These are phyloP conservation scores for Luzula sylvatica DNA, from an alignment of 176 grass and related monocot genomes.

Conservation along the genomic window DNA sequence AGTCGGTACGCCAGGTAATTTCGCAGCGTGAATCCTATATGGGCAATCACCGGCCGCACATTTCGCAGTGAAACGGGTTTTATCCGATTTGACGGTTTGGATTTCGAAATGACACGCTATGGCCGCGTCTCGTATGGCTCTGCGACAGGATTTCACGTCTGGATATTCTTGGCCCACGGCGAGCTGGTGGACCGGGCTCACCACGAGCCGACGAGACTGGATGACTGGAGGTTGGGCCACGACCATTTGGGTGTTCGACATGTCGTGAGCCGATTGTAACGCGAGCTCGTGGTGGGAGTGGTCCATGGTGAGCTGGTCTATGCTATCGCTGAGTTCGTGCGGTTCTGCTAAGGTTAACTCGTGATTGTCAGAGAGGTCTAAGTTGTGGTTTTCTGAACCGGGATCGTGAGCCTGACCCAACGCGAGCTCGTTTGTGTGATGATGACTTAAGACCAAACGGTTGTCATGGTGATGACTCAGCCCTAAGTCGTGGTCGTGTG, in stretches of 20 bases:
- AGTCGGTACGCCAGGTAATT: conserved; percentile 70
- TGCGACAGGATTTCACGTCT: conserved; percentile 81
- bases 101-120: conserved; percentile 97
- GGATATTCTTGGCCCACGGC: conserved; percentile 72
- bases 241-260: conserved; percentile 39
- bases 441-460: conserved; percentile 49
- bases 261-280: conserved; percentile 41
- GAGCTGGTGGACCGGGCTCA: conserved; percentile 58
- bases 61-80: conserved; percentile 75
- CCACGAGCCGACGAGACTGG: conserved; percentile 49
- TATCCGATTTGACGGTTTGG: conserved; percentile 93
- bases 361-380: conserved; percentile 56
- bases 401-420: conserved; percentile 52
- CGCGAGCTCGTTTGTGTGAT: conserved; percentile 55
- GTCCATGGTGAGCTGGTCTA: conserved; percentile 68
- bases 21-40: conserved; percentile 87
- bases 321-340: conserved; percentile 52
- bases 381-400: conserved; percentile 37
- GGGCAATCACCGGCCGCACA: conserved; percentile 74
- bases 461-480: conserved; percentile 50
- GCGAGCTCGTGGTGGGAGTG: conserved; percentile 69
- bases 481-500: conserved; percentile 39
- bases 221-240: conserved; percentile 36
- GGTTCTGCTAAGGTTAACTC: conserved; percentile 59
- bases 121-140: conserved; percentile 79